These are phyloP conservation scores for Fraxinus paxiana DNA, from an alignment of 305 asterid species.

Conservation along the genomic window DNA sequence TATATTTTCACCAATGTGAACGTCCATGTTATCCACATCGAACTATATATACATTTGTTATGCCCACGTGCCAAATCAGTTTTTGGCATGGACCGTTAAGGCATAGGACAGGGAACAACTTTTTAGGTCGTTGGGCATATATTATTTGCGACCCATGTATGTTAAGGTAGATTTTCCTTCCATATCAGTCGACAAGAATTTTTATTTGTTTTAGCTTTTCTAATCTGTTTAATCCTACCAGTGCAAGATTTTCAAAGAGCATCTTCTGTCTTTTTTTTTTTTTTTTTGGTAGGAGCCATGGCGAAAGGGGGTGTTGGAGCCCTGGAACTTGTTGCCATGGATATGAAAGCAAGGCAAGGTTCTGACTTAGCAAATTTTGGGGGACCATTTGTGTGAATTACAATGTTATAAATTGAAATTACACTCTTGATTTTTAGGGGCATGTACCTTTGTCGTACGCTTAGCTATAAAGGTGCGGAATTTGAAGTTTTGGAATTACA, in stretches of 20 bases:
- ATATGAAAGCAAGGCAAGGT: slow-evolving; percentile 99
- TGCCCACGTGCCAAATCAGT: background rate
- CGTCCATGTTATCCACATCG: slow-evolving; percentile 16
- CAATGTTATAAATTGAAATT: slow-evolving; percentile 24
- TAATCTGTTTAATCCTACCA: slow-evolving; percentile 8
- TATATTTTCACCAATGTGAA: slow-evolving; percentile 12
- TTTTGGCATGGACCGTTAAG: background rate
- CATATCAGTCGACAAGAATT: background rate
- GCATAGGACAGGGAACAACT: slow-evolving; percentile 5
- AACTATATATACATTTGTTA: slow-evolving; percentile 16
- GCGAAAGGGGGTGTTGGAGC: slow-evolving; percentile 99
- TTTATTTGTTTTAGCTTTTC: background rate
- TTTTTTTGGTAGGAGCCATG: slow-evolving; percentile 61
- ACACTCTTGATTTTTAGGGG: slow-evolving; percentile 53
- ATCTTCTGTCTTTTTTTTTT: slow-evolving; percentile 9
- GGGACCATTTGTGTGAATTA: slow-evolving; percentile 12
- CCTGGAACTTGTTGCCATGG: slow-evolving; percentile 98
- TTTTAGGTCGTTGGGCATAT: slow-evolving; percentile 10
- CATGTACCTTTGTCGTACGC: slow-evolving; percentile 96
- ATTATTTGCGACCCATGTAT: slow-evolving; percentile 4
- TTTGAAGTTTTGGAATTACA: slow-evolving; percentile 94
- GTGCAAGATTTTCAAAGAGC: slow-evolving; percentile 5
- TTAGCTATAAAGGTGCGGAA: slow-evolving; percentile 92
- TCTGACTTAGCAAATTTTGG: slow-evolving; percentile 17
- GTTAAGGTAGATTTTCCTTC: slow-evolving; percentile 8